These are phyloP conservation scores for Aspergillus sp. DNA, from an alignment of 2,329 filamentous ascomycete species.

Conservation along the genomic window DNA sequence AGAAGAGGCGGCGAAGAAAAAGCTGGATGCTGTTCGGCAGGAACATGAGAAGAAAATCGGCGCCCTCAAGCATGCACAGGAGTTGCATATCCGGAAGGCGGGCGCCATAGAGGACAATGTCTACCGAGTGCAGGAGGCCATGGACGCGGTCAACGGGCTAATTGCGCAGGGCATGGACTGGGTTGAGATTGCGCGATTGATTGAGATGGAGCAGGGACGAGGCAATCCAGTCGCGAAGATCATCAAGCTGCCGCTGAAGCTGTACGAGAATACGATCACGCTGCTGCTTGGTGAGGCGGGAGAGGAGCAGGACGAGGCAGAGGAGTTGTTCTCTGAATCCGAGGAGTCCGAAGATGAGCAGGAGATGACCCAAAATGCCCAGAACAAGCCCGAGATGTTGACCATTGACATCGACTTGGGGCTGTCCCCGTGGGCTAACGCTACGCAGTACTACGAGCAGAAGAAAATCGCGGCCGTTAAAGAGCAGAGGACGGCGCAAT, in stretches of 20 bases:
- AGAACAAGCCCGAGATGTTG: slow-evolving; percentile 45
- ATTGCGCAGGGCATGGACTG: slow-evolving; percentile 95
- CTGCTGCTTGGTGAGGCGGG: slow-evolving; percentile 71
- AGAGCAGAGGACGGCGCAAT: slow-evolving; percentile 78
- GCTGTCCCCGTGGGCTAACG: slow-evolving; percentile 83
- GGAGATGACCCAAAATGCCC: slow-evolving; percentile 21
- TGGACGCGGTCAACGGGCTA: slow-evolving; percentile 88
- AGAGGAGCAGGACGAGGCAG: slow-evolving; percentile 62
- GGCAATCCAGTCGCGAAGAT: slow-evolving; percentile 82
- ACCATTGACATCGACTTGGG: slow-evolving; percentile 81
- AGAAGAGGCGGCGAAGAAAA: slow-evolving; percentile 76
- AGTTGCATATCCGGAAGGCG: slow-evolving; percentile 81
- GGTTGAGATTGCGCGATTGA: slow-evolving; percentile 83
- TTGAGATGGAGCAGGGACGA: slow-evolving; percentile 79
- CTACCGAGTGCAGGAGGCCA: slow-evolving; percentile 87
- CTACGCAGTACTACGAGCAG: slow-evolving; percentile 87
- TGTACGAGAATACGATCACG: slow-evolving; percentile 86
- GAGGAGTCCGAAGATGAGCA: slow-evolving; percentile 44
- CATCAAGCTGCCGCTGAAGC: slow-evolving; percentile 81
- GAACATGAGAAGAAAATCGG: slow-evolving; percentile 85
- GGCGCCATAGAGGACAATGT: slow-evolving; percentile 87
- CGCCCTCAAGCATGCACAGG: slow-evolving; percentile 75
- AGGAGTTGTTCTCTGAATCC: slow-evolving; percentile 61
- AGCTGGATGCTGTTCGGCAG: slow-evolving; percentile 76
- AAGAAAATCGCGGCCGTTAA: slow-evolving; percentile 81